Evolutionary conservation across 2,329 filamentous ascomycete species (phyloP), one percentile per base, ranked within the genome.

Genomic region (Ambrosiella xylebori): DNA sequence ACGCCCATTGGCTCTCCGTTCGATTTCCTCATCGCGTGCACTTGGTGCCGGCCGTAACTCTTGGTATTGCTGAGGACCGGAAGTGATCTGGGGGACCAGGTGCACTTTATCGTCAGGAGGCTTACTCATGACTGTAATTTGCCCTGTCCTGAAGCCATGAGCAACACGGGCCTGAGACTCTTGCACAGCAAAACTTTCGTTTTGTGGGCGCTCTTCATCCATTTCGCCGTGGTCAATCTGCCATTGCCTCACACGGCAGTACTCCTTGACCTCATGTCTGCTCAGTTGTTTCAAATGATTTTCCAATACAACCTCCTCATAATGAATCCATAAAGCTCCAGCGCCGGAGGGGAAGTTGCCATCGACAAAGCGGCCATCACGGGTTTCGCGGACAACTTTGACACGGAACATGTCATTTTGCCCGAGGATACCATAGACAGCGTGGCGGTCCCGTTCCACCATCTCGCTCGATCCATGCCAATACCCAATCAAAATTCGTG

Each of bases 351-450:
- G 81, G 57, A 81, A 83, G 65, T 83, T 82, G 40, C 78, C 79
- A 38, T 77, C 71, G 1, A 80, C 69, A 37, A 73, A 74, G 0
- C 77, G 74, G 2, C 80, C 80, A 63, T 82, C 79, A 2, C 79
- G 75, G 0, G 80, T 83, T 63, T 81, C 74, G 5, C 77, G 71
- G 0, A 79, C 74, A 0, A 84, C 71, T 65, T 83, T 83, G 57
- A 82, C 78, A 0, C 81, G 71, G 65, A 84, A 83, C 74, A 81
- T 82, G 62, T 82, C 79, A 58, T 81, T 81, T 15, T 75, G 74
- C 0, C 79, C 79, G 0, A 84, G 67, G 9, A 84, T 81, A 2
- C 81, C 81, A 57, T 78, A 80, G 0, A 83, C 78, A 0, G 80
- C 81, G 63, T 84, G 80, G 56, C 79, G 78, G 64, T 83, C 73